Evolutionary conservation across 2,329 filamentous ascomycete species (phyloP).

Genomic region (Magnaporthiopsis incrustans): DNA sequence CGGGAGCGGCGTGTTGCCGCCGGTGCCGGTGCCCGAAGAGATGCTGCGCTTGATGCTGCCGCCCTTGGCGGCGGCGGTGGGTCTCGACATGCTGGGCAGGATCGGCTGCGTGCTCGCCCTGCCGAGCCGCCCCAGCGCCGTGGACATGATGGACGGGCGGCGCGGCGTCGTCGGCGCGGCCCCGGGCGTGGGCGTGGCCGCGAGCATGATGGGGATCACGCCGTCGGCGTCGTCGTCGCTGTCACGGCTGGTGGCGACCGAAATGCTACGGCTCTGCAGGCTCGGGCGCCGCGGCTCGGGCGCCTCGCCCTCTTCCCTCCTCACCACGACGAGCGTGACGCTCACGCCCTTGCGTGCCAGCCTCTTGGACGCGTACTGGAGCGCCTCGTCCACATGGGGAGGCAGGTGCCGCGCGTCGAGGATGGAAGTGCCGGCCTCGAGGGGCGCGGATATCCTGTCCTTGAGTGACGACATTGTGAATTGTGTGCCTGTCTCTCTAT

Average conservation of each 20-base stretch:
- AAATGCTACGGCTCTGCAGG: conserved; percentile 10
- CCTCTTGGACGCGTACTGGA: conserved; percentile 50
- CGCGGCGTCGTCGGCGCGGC: conserved; percentile 6
- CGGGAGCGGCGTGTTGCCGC: conserved; percentile 14
- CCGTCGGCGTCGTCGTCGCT: conserved; percentile 22
- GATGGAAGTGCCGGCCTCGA: conserved; percentile 54
- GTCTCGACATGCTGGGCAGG: conserved; percentile 16
- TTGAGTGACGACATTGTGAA: conserved; percentile 40
- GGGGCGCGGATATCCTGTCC: conserved; percentile 51
- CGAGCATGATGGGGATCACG: conserved; percentile 14
- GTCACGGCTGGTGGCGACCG: background rate
- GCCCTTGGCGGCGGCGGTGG: background rate
- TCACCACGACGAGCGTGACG: conserved; percentile 49
- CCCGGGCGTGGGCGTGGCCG: conserved; percentile 14
- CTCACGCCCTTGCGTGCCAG: conserved; percentile 47
- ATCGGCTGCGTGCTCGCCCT: conserved; percentile 28
- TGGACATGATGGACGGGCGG: conserved; percentile 18
- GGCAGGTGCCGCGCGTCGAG: conserved; percentile 52
- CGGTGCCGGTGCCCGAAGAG: background rate
- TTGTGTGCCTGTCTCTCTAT: background rate
- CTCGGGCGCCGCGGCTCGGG: background rate
- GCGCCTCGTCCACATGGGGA: conserved; percentile 41
- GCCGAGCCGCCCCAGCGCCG: conserved; percentile 27
- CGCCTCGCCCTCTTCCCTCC: conserved; percentile 32
- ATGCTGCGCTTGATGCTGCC: conserved; percentile 10